phyloP scores from a whole-genome alignment of 2,329 filamentous ascomycete species.

The Colletotrichum cuscutae region DNA sequence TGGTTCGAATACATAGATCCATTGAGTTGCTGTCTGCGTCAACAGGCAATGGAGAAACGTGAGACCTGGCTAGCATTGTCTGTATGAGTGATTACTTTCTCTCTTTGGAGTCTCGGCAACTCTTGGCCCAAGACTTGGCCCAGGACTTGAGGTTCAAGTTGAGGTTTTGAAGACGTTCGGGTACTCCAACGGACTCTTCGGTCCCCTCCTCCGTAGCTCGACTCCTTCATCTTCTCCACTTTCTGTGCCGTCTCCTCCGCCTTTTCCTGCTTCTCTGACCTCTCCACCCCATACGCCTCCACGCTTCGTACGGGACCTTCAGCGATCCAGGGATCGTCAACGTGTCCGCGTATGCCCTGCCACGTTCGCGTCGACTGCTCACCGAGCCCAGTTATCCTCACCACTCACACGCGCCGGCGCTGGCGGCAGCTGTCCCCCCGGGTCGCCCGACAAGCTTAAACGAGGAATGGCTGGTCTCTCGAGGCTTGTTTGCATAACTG shows the following conservation, averaged over 20 bases:
- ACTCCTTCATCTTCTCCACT: neutral
- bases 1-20: neutral
- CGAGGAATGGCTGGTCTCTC: neutral
- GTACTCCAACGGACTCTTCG: neutral
- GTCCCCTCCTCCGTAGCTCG: neutral
- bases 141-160: neutral
- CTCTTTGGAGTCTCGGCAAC: no score
- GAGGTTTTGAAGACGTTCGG: neutral
- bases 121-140: no score
- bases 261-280: constrained; percentile 2
- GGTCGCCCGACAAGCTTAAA: constrained; percentile 25
- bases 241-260: neutral
- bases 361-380: neutral
- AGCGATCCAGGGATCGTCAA: constrained; percentile 8
- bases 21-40: neutral
- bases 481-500: neutral
- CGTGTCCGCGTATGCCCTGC: constrained; percentile 27
- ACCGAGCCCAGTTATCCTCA: neutral
- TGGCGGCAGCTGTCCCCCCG: neutral
- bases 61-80: no score
- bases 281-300: no score
- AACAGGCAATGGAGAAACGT: no score
- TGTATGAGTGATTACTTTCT: no score
- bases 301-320: neutral
- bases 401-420: neutral